Base-by-base conservation (phyloP, 2,329 filamentous ascomycete species). In the Fusarium sp. region DNA sequence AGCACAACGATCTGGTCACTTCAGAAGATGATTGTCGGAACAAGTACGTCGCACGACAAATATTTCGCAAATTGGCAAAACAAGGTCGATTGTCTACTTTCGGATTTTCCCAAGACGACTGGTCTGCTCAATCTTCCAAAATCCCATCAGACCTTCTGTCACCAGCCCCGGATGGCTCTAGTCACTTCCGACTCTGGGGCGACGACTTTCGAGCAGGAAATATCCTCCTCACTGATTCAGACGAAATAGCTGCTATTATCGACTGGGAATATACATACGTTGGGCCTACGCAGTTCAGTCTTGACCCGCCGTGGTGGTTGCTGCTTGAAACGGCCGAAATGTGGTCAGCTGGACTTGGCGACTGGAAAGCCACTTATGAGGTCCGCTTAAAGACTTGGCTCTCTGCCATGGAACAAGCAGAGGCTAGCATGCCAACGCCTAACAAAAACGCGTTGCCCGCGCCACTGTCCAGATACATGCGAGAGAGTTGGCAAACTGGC, bases 1-100 rank as follows among this genome's bases (percentile, higher is more conserved):
- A 81, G 61, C 75, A 74, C 44, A 80, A 81, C 57, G 73, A 79
- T 36, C 62, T 74, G 1, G 66, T 79, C 3, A 49, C 55, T 0
- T 69, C 72, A 2, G 77, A 73, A 24, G 75, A 77, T 12, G 79
- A 82, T 53, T 77, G 73, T 43, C 71, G 76, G 5, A 77, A 75
- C 25, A 81, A 81, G 54, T 80, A 79, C 47, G 72, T 80, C 4
- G 74, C 77, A 5, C 77, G 77, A 4, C 73, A 77, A 24, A 60
- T 81, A 1, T 80, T 81, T 56, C 76, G 75, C 6, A 74, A 64
- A 38, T 51, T 78, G 5, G 73, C 73, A 6, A 66, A 62, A 45
- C 36, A 72, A 53, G 71, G 70, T 2, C 57, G 55, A 5, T 60
- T 73, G 0, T 73, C 71, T 5, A 52, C 32, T 1, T 73, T 75